Conservation (phyloP, 495 filamentous ascomycete species). For the Aspergillus asperescens region DNA sequence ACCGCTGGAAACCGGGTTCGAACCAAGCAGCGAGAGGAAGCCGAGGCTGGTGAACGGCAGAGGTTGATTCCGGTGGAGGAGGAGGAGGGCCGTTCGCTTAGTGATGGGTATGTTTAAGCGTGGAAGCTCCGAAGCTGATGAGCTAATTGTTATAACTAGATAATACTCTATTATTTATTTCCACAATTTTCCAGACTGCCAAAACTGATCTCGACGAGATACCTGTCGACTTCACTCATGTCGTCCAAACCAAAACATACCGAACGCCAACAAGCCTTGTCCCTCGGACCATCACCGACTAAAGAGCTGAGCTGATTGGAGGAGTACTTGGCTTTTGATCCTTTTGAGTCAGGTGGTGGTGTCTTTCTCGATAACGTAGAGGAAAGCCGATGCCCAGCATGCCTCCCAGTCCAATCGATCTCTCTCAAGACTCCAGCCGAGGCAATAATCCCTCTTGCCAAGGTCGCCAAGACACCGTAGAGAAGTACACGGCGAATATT, state of each 20-base stretch:
- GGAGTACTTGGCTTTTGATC: not conserved
- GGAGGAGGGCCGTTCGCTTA: slow-evolving; percentile 16
- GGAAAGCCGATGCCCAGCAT: not conserved
- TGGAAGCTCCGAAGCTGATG: too few relatives aligned
- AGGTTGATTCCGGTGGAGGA: slow-evolving; percentile 32
- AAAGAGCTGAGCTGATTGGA: not conserved
- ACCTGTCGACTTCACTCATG: too few relatives aligned
- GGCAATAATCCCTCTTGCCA: not conserved
- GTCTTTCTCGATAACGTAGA: not conserved
- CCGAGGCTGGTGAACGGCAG: slow-evolving; percentile 28
- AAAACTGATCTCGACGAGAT: too few relatives aligned
- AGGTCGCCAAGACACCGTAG: not conserved
- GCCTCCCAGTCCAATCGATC: not conserved
- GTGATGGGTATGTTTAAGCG: not conserved
- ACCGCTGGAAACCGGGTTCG: slow-evolving; percentile 24
- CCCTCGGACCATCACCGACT: not conserved
- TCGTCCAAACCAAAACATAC: too few relatives aligned
- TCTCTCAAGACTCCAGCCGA: not conserved
- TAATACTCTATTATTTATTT: too few relatives aligned
- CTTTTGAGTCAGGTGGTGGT: not conserved
- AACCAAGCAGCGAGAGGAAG: slow-evolving; percentile 14
- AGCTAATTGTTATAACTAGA: too few relatives aligned
- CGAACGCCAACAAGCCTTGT: not conserved
- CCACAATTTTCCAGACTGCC: too few relatives aligned
- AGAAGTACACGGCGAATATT: not conserved